Conservation (phyloP, 306 rosid genomes). For the Styphnolobium japonicum region DNA sequence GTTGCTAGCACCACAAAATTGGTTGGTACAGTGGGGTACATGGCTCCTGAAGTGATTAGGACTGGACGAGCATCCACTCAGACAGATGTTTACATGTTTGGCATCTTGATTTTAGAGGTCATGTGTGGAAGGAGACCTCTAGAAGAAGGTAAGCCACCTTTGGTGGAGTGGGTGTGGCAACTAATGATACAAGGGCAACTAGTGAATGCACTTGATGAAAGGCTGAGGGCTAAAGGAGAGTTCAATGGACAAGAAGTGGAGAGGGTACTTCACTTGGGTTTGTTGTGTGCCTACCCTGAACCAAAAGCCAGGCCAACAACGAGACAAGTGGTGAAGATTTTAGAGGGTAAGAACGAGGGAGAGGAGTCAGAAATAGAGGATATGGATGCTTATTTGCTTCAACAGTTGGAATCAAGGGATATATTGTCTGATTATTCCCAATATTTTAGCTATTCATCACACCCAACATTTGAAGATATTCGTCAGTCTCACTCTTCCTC, state of each 20-base stretch:
- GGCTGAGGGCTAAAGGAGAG: conserved; percentile 44
- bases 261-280: conserved; percentile 65
- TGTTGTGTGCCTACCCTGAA: conserved; percentile 72
- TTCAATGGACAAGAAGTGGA: conserved; percentile 50
- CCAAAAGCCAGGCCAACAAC: conserved; percentile 67
- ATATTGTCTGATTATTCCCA: conserved; percentile 39
- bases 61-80: conserved; percentile 69
- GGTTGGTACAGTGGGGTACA: conserved; percentile 79
- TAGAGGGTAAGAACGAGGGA: conserved; percentile 56
- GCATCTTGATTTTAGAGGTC: conserved; percentile 71
- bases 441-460: conserved; percentile 36
- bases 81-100: conserved; percentile 77
- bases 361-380: conserved; percentile 50
- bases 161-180: conserved; percentile 65
- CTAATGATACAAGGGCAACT: conserved; percentile 51
- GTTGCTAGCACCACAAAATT: conserved; percentile 63
- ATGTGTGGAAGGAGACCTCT: conserved; percentile 87
- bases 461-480: conserved; percentile 74
- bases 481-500: conserved; percentile 42
- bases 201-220: conserved; percentile 50
- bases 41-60: conserved; percentile 72
- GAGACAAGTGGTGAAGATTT: conserved; percentile 68
- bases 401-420: conserved; percentile 44
- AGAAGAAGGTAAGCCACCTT: conserved; percentile 61
- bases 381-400: conserved; percentile 49